phyloP scores from a whole-genome alignment of 208 protist species.

The Trypanosomatidae sp. region DNA sequence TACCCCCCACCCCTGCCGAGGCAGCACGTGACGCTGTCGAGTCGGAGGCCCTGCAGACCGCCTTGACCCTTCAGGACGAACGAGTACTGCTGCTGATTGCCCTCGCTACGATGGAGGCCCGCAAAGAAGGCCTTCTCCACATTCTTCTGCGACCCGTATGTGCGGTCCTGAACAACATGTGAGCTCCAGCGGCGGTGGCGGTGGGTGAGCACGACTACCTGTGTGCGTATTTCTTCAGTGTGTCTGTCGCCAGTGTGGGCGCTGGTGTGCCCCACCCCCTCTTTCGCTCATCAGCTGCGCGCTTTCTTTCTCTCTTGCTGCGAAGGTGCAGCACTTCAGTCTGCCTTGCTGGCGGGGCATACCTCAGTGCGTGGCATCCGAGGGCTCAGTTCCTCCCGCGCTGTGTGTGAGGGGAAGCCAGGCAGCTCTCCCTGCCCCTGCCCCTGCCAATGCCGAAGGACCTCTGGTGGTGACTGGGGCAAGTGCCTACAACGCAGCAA shows the following conservation, averaged over 20 bases:
- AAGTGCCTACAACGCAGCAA: not conserved
- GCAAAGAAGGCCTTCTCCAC: conserved; percentile 74
- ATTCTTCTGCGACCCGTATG: conserved; percentile 65
- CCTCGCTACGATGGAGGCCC: conserved; percentile 74
- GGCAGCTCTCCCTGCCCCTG: no score
- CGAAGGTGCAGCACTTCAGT: not conserved
- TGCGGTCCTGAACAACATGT: conserved; percentile 63
- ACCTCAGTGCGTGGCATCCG: not conserved
- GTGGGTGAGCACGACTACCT: not conserved
- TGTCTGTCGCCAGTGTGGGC: not conserved
- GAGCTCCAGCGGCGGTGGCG: not conserved
- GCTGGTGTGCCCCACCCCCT: not conserved
- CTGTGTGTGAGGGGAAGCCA: not conserved
- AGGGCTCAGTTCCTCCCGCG: not conserved
- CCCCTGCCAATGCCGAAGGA: not conserved
- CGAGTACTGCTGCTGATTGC: conserved; percentile 64
- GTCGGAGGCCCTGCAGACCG: conserved; percentile 39
- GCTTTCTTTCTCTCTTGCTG: not conserved
- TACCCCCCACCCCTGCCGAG: conserved; percentile 15
- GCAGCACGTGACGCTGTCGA: conserved; percentile 14
- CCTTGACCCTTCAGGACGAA: conserved; percentile 68
- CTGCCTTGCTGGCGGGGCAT: not conserved
- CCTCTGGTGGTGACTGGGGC: not conserved
- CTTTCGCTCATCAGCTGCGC: not conserved
- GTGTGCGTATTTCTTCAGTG: not conserved